A percentile compares a stretch with the other conserved stretches of the same genome.
phyloP scores from a whole-genome alignment of 805 yeast species.

The Wickerhamiella azyma region DNA sequence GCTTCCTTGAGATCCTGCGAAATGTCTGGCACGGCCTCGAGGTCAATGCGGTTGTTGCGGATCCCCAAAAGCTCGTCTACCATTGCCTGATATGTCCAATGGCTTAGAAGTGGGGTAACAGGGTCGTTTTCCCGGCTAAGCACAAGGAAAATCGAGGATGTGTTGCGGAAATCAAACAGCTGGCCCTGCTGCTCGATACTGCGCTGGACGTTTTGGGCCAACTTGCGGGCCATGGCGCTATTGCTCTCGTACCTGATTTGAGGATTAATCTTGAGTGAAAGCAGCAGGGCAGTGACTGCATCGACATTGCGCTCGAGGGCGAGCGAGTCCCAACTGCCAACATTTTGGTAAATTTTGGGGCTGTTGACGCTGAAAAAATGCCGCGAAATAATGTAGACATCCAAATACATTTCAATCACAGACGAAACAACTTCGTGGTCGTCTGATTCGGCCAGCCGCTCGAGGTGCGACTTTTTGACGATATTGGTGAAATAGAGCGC shows the following conservation, averaged over 20 bases:
- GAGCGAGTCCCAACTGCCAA: conserved; percentile 34
- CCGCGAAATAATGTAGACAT: conserved; percentile 59
- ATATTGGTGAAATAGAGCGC: conserved; percentile 66
- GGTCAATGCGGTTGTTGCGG: conserved; percentile 61
- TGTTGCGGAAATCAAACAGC: conserved; percentile 49
- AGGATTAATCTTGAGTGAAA: conserved; percentile 69
- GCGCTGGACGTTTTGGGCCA: conserved; percentile 50
- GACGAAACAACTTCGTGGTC: conserved; percentile 64
- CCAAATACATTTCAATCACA: conserved; percentile 76
- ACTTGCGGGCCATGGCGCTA: conserved; percentile 47
- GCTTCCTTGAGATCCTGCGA: conserved; percentile 48
- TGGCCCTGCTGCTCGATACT: conserved; percentile 27
- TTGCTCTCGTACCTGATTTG: conserved; percentile 63
- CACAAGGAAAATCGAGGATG: conserved; percentile 57
- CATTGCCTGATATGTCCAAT: conserved; percentile 99
- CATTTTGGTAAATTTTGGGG: conserved; percentile 21
- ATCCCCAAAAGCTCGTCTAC: conserved; percentile 87
- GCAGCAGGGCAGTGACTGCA: conserved; percentile 40
- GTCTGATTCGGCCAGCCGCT: conserved; percentile 80
- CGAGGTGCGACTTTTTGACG: conserved; percentile 64
- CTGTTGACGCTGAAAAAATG: conserved; percentile 42
- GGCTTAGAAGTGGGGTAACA: conserved; percentile 76
- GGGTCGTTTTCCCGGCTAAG: conserved; percentile 85
- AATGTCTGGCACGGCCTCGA: conserved; percentile 42
- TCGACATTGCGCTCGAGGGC: conserved; percentile 33